phyloP scores from a whole-genome alignment of 768 basidiomycete species.

The Asterophora lycoperdoides region DNA sequence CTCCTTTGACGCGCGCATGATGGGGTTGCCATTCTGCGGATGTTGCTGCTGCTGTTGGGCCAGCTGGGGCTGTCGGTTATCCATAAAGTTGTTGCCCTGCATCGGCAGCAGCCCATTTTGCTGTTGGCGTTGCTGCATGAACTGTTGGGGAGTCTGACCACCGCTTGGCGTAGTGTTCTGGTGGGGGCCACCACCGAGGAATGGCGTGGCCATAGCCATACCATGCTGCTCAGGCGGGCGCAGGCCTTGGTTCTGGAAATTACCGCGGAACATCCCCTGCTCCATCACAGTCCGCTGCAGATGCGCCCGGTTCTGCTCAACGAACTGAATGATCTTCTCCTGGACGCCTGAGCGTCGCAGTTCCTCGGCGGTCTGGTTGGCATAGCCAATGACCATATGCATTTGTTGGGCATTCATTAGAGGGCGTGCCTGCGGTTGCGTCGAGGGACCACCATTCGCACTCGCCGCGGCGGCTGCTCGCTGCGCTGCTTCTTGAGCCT shows the following conservation, averaged over 20 bases:
- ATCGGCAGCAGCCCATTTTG: slow-evolving; percentile 8
- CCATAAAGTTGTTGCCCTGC: slow-evolving; percentile 15
- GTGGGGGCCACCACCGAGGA: slow-evolving; percentile 5
- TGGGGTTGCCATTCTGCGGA: slow-evolving; percentile 5
- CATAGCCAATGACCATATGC: slow-evolving; percentile 43
- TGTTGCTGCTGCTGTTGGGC: slow-evolving; percentile 20
- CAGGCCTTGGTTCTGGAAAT: slow-evolving; percentile 22
- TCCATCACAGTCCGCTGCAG: slow-evolving; percentile 40
- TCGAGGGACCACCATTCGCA: background rate
- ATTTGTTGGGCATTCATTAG: slow-evolving; percentile 33
- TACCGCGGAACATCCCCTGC: slow-evolving; percentile 32
- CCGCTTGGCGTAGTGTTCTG: background rate
- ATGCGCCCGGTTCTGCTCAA: slow-evolving; percentile 52
- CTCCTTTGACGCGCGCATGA: slow-evolving; percentile 2
- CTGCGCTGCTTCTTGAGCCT: slow-evolving; percentile 11
- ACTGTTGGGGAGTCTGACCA: background rate
- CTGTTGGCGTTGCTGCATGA: slow-evolving; percentile 7
- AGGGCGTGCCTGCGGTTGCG: slow-evolving; percentile 5
- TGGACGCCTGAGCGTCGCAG: slow-evolving; percentile 48
- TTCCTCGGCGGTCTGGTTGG: slow-evolving; percentile 42
- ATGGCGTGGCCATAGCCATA: background rate
- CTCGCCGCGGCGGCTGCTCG: slow-evolving; percentile 5
- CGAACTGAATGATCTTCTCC: slow-evolving; percentile 48
- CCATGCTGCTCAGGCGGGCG: slow-evolving; percentile 12
- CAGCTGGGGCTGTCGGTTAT: slow-evolving; percentile 15